Percentiles rank a stretch among this genome's conserved stretches.
Conservation (phyloP, 371 early-diverging fungal species). For the Mortierella sp. region DNA sequence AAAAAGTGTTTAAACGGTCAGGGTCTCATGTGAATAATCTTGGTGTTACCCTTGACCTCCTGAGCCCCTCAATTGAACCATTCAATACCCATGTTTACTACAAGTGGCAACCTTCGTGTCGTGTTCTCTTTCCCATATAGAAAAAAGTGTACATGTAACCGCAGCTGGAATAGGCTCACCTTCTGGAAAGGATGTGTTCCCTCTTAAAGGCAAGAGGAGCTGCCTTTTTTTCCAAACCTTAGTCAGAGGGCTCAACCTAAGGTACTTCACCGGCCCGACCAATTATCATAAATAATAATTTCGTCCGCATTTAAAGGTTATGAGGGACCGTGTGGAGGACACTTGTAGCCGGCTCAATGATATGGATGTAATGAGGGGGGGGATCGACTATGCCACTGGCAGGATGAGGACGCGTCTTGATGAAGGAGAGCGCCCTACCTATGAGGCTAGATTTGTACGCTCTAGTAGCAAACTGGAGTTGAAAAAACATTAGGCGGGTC, state of each 20-base stretch:
- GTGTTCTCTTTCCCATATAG: neutral
- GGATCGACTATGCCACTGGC: neutral
- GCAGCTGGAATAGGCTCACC: too few species aligned
- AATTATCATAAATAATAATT: constrained; percentile 3
- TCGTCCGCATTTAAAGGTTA: neutral
- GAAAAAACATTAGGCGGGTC: neutral
- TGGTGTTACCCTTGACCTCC: neutral
- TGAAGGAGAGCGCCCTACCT: neutral
- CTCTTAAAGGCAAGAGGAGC: neutral
- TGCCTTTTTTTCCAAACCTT: neutral
- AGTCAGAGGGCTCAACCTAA: neutral
- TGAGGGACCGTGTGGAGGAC: neutral
- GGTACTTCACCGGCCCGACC: neutral
- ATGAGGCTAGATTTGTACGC: neutral
- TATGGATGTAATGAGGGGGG: neutral
- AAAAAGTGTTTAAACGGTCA: neutral
- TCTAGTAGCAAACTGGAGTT: neutral
- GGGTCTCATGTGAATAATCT: neutral
- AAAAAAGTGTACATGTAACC: neutral
- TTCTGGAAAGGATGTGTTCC: neutral
- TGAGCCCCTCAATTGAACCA: neutral
- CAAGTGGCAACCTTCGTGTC: neutral
- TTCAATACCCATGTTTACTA: neutral
- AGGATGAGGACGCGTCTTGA: neutral
- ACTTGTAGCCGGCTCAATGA: neutral